Evolutionary conservation across 148 eudicot genomes (phyloP).

Genomic region (Cornus controversa): DNA sequence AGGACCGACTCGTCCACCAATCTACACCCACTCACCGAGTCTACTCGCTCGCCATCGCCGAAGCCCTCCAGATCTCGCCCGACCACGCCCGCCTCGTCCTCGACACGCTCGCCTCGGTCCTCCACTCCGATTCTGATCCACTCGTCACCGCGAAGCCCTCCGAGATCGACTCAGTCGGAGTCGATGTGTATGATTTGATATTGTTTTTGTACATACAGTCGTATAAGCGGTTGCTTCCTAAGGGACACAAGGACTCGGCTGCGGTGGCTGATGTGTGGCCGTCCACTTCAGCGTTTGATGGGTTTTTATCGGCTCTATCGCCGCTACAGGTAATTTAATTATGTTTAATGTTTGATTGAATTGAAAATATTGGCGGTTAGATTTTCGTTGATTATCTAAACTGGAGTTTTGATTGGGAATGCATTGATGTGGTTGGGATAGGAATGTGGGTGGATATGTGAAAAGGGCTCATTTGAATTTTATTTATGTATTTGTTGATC

Average conservation of each 20-base stretch:
- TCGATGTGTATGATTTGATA: constrained; percentile 69
- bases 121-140: constrained; percentile 56
- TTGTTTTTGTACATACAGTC: constrained; percentile 80
- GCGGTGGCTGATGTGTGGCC: constrained; percentile 98
- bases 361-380: not conserved
- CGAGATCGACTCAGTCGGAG: constrained; percentile 43
- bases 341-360: not conserved
- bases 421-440: not conserved
- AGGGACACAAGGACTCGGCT: constrained; percentile 80
- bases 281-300: constrained; percentile 88
- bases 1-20: constrained; percentile 44
- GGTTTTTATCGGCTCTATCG: constrained; percentile 84
- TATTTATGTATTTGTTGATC: too few species aligned
- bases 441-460: too few species aligned
- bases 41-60: constrained; percentile 42
- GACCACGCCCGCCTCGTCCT: constrained; percentile 69
- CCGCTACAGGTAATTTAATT: constrained; percentile 68
- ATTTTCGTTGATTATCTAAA: constrained; percentile 1
- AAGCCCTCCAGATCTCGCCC: constrained; percentile 50
- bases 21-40: constrained; percentile 36
- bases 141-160: constrained; percentile 47
- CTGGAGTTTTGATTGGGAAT: not conserved
- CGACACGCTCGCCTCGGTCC: constrained; percentile 60
- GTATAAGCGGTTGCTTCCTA: constrained; percentile 82
- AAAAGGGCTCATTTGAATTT: too few species aligned